Percentiles rank a stretch among this genome's conserved stretches.
Evolutionary conservation across 1,284 basidiomycete species (phyloP).

Genomic region (Phaffia rhodozyma): DNA sequence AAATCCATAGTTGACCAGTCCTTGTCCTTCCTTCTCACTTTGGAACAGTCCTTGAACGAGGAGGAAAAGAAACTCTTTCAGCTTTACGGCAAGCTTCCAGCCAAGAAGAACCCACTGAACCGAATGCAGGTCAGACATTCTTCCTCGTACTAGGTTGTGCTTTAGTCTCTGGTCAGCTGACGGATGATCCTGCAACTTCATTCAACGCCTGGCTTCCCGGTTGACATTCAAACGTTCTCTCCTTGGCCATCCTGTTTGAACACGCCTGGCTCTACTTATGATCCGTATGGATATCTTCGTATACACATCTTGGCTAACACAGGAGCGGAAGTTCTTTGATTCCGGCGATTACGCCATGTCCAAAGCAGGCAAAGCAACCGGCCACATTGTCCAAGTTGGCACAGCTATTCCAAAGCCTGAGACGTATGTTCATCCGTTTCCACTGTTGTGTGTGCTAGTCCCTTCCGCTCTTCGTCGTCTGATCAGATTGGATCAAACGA

Average conservation of each 20-base stretch:
- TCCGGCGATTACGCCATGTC: constrained; percentile 86
- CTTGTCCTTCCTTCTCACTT: too few relatives aligned
- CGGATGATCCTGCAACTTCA: too few relatives aligned
- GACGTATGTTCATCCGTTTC: constrained; percentile 45
- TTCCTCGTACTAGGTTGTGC: background rate
- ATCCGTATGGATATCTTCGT: too few relatives aligned
- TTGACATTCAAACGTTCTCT: too few relatives aligned
- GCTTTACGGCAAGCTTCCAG: constrained; percentile 78
- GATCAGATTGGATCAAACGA: background rate
- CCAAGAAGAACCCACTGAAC: constrained; percentile 78
- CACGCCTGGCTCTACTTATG: too few relatives aligned
- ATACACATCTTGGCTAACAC: background rate
- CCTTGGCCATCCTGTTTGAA: too few relatives aligned
- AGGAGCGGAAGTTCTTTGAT: constrained; percentile 93
- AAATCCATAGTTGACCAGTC: too few relatives aligned
- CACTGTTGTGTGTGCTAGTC: background rate
- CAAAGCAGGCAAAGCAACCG: constrained; percentile 77
- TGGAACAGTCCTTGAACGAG: constrained; percentile 55
- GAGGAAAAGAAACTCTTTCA: constrained; percentile 83
- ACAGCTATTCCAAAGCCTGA: constrained; percentile 85
- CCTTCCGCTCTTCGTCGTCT: background rate
- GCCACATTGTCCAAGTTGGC: constrained; percentile 56
- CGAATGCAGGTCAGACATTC: constrained; percentile 61
- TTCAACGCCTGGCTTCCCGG: too few relatives aligned
- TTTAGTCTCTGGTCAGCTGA: too few relatives aligned